Percentiles rank a stretch among this genome's conserved stretches.
phyloP scores from a whole-genome alignment of 2,329 filamentous ascomycete genomes.

The Penicillium sp. region DNA sequence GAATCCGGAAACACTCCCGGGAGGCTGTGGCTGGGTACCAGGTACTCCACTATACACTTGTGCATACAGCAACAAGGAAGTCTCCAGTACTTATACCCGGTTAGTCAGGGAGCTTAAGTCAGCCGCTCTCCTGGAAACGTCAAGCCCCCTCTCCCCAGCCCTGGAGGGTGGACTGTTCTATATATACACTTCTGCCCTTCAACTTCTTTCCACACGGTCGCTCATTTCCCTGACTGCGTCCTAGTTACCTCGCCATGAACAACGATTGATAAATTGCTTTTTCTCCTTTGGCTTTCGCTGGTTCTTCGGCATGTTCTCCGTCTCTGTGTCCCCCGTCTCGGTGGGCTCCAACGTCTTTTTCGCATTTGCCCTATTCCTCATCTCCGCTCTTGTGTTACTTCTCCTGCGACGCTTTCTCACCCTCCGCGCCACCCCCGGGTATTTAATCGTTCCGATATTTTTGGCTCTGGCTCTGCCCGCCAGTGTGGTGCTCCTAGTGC shows the following conservation, averaged over 20 bases:
- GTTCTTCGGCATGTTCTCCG: conserved; percentile 28
- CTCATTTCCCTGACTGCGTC: conserved; percentile 6
- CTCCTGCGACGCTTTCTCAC: conserved; percentile 88
- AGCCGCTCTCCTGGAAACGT: conserved; percentile 26
- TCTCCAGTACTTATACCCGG: conserved; percentile 1
- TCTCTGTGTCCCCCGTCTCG: conserved; percentile 46
- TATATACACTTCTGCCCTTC: conserved; percentile 10
- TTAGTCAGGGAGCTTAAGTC: conserved; percentile 21
- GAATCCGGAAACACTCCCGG: neutral
- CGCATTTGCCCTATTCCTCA: conserved; percentile 64
- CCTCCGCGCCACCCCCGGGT: conserved; percentile 82
- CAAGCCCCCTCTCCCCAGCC: conserved; percentile 10
- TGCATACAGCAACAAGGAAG: conserved; percentile 3
- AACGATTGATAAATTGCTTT: conserved; percentile 11
- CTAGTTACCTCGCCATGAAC: conserved; percentile 17
- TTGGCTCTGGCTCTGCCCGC: conserved; percentile 91
- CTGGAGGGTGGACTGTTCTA: conserved; percentile 7
- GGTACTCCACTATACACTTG: conserved; percentile 7
- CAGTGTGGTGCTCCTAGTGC: conserved; percentile 85
- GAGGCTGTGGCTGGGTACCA: conserved; percentile 7
- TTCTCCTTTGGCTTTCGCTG: conserved; percentile 1
- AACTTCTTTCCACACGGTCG: conserved; percentile 10
- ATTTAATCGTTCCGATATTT: conserved; percentile 88
- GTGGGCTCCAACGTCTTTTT: conserved; percentile 79
- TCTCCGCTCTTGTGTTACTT: conserved; percentile 73